phyloP scores from a whole-genome alignment of 2,329 filamentous ascomycete genomes.

The Fonsecaea erecta region DNA sequence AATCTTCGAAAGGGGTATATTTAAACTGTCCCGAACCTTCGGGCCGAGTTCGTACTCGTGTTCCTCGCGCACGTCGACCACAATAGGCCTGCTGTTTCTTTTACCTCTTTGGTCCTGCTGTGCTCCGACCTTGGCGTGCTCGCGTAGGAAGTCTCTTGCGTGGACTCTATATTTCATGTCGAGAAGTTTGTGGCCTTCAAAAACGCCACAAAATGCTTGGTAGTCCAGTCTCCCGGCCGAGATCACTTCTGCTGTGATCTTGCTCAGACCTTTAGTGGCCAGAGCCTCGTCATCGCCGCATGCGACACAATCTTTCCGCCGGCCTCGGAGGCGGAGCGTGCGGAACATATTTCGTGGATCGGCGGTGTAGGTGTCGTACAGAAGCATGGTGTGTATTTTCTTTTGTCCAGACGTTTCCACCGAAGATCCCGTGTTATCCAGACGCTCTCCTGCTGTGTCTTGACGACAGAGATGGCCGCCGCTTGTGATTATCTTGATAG shows the following conservation, averaged over 20 bases:
- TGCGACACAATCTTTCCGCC: slow-evolving; percentile 72
- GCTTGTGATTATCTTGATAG: slow-evolving; percentile 75
- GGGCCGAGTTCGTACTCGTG: slow-evolving; percentile 80
- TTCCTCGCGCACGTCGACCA: slow-evolving; percentile 83
- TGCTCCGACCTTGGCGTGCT: slow-evolving; percentile 37
- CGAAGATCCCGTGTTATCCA: neutral
- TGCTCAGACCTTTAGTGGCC: slow-evolving; percentile 61
- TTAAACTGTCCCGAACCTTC: slow-evolving; percentile 74
- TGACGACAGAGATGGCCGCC: slow-evolving; percentile 29
- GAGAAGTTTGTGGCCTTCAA: slow-evolving; percentile 61
- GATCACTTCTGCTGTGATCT: slow-evolving; percentile 67
- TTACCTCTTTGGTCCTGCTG: slow-evolving; percentile 31
- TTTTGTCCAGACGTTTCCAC: neutral
- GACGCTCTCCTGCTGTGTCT: slow-evolving; percentile 35
- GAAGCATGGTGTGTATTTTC: slow-evolving; percentile 48
- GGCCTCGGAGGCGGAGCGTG: slow-evolving; percentile 72
- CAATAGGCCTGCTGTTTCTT: slow-evolving; percentile 35
- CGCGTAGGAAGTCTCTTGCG: slow-evolving; percentile 62
- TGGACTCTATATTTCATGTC: slow-evolving; percentile 69
- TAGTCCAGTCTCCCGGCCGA: slow-evolving; percentile 75
- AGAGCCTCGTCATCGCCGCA: slow-evolving; percentile 71
- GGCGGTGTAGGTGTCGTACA: slow-evolving; percentile 60
- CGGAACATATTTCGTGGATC: slow-evolving; percentile 63
- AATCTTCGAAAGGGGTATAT: slow-evolving; percentile 52
- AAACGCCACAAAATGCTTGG: slow-evolving; percentile 78